These are phyloP conservation scores for Leptodontidium sp. DNA, from an alignment of 2,329 filamentous ascomycete genomes.

Conservation along the genomic window DNA sequence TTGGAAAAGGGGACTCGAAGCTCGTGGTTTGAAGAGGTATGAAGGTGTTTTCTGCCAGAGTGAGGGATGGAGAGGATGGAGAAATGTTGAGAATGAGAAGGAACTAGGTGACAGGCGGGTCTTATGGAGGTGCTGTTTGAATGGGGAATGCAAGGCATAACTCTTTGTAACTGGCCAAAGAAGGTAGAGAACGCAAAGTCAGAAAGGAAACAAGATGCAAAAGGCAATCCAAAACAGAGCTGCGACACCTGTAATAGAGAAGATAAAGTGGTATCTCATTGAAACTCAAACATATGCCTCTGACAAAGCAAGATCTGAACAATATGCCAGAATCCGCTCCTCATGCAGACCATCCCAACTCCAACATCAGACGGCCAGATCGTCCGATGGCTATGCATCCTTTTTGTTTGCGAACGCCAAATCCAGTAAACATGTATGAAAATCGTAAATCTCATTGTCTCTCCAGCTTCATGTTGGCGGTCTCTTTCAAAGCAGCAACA, in stretches of 20 bases:
- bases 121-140: not conserved
- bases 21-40: slow-evolving; percentile 18
- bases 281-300: slow-evolving; percentile 13
- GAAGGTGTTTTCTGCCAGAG: slow-evolving; percentile 12
- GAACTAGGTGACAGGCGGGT: not conserved
- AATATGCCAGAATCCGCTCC: slow-evolving; percentile 21
- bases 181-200: not conserved
- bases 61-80: not conserved
- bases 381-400: slow-evolving; percentile 26
- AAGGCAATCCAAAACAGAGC: not conserved
- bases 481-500: slow-evolving; percentile 67
- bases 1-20: not conserved
- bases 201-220: not conserved
- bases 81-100: slow-evolving; percentile 11
- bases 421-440: slow-evolving; percentile 6
- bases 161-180: slow-evolving; percentile 11
- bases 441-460: slow-evolving; percentile 34
- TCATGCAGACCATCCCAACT: slow-evolving; percentile 27
- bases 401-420: slow-evolving; percentile 28
- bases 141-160: not conserved
- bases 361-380: slow-evolving; percentile 23
- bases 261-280: slow-evolving; percentile 19
- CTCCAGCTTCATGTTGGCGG: slow-evolving; percentile 51
- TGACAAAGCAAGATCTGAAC: slow-evolving; percentile 16
- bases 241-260: not conserved